Conservation (phyloP, 2,329 filamentous ascomycete genomes). For the Lasiodiplodia gonubiensis region DNA sequence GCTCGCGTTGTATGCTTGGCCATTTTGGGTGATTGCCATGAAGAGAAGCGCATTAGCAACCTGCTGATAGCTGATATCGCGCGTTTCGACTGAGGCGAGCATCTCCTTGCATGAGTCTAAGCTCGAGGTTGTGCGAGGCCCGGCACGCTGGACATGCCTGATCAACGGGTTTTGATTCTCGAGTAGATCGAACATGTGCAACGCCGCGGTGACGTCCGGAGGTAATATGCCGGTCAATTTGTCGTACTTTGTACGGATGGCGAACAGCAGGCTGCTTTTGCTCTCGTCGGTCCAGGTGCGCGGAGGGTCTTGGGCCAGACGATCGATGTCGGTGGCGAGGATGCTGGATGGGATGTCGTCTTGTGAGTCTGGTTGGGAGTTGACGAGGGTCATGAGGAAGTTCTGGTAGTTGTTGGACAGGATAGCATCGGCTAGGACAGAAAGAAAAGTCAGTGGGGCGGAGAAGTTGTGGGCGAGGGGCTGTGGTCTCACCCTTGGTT, state of each 20-base stretch:
- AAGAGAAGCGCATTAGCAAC: constrained; percentile 80
- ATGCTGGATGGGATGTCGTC: constrained; percentile 72
- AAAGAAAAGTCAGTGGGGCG: constrained; percentile 32
- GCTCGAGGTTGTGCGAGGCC: constrained; percentile 75
- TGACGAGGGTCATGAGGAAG: constrained; percentile 78
- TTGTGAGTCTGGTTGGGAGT: constrained; percentile 62
- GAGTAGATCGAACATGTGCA: constrained; percentile 72
- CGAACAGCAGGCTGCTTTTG: constrained; percentile 70
- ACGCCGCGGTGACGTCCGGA: constrained; percentile 70
- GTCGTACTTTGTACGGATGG: constrained; percentile 70
- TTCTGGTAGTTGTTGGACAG: constrained; percentile 77
- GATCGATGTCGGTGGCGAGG: constrained; percentile 80
- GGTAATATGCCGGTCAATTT: constrained; percentile 59
- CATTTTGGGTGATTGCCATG: constrained; percentile 67
- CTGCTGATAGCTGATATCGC: constrained; percentile 79
- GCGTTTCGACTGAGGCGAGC: constrained; percentile 60
- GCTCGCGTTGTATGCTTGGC: constrained; percentile 69
- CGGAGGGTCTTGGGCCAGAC: constrained; percentile 84
- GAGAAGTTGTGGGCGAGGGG: background rate
- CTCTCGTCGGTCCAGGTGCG: constrained; percentile 81
- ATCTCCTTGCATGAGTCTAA: constrained; percentile 71
- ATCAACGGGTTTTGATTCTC: constrained; percentile 65
- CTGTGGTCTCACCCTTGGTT: constrained; percentile 73
- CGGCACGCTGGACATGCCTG: constrained; percentile 72
- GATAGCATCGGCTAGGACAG: constrained; percentile 82